Evolutionary conservation across 2,329 filamentous ascomycete species (phyloP), one percentile per base, ranked within the genome.

Genomic region (Proliferodiscus dingleyae): DNA sequence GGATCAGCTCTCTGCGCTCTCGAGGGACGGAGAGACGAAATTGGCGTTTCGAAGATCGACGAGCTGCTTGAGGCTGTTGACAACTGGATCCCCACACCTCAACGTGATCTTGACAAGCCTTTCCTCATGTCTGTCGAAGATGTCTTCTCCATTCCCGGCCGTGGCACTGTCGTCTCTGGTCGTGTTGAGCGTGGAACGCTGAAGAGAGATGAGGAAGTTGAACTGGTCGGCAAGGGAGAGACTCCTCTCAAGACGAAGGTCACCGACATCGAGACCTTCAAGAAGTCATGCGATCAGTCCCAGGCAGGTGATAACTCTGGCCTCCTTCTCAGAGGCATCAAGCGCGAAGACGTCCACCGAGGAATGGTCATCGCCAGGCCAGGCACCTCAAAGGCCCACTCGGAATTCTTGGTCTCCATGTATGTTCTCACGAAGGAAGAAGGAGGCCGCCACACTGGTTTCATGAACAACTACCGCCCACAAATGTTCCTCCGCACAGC

Each of bases 241-340:
- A 78, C 82, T 37, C 73, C 88, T 57, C 87, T 97, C 77, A 96
- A 94, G 83, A 97, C 93, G 70, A 97, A 96, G 79, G 91, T 98
- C 56, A 98, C 93, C 64, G 94, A 98, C 66, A 97, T 98, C 60
- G 93, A 98, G 78, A 98, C 91, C 57, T 98, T 98, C 80, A 96
- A 97, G 81, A 98, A 98, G 81, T 94, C 89, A 40, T 97, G 93
- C 71, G 90, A 96, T 48, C 89, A 95, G 73, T 95, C 91, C 49
- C 82, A 87, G 62, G 93, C 93, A 52, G 93, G 93, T 69, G 93
- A 98, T 73, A 98, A 97, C 83, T 96, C 93, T 21, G 93, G 93
- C 65, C 86, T 98, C 29, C 81, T 98, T 44, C 85, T 98, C 69
- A 89, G 93, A 73, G 91, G 93, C 77, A 72, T 98, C 65, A 90